These are phyloP conservation scores for Trichoderma gamsii DNA, from an alignment of 495 filamentous ascomycete genomes.

Conservation along the genomic window DNA sequence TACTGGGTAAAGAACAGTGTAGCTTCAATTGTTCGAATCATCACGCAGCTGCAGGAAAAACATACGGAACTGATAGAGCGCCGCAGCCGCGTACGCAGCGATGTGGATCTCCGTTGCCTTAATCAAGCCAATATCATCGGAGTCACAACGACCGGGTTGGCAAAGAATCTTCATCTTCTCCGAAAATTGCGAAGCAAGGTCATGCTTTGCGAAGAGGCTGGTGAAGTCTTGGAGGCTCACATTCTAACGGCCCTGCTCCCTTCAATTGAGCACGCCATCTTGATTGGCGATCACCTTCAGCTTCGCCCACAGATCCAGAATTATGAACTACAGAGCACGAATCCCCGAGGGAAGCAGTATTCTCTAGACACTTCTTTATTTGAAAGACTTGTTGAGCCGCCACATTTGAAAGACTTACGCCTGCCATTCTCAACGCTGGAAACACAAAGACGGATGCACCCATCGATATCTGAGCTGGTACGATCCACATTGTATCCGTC, in stretches of 20 bases:
- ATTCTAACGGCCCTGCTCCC: constrained; percentile 62
- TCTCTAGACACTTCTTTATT: constrained; percentile 63
- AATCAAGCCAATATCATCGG: constrained; percentile 58
- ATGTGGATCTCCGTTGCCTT: constrained; percentile 50
- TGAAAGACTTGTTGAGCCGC: constrained; percentile 56
- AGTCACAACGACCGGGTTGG: constrained; percentile 68
- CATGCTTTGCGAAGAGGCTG: constrained; percentile 71
- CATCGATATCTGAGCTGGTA: constrained; percentile 58
- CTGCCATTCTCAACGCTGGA: constrained; percentile 55
- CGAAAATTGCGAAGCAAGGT: constrained; percentile 58
- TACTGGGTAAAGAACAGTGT: constrained; percentile 45
- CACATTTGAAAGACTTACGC: constrained; percentile 25
- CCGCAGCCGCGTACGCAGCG: constrained; percentile 28
- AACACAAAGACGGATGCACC: constrained; percentile 73
- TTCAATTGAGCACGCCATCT: constrained; percentile 63
- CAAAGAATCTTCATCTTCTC: constrained; percentile 57
- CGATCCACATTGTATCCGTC: constrained; percentile 58
- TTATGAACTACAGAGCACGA: constrained; percentile 57
- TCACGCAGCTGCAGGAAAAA: constrained; percentile 26
- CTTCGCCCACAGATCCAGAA: constrained; percentile 64
- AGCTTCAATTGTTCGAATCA: constrained; percentile 29
- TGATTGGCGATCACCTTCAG: constrained; percentile 74
- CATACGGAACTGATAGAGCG: constrained; percentile 25
- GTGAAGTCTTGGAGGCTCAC: constrained; percentile 69
- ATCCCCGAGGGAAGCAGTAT: constrained; percentile 46